Conservation (phyloP, 2,329 filamentous ascomycete genomes). For the Sodiomyces alkalinus region DNA sequence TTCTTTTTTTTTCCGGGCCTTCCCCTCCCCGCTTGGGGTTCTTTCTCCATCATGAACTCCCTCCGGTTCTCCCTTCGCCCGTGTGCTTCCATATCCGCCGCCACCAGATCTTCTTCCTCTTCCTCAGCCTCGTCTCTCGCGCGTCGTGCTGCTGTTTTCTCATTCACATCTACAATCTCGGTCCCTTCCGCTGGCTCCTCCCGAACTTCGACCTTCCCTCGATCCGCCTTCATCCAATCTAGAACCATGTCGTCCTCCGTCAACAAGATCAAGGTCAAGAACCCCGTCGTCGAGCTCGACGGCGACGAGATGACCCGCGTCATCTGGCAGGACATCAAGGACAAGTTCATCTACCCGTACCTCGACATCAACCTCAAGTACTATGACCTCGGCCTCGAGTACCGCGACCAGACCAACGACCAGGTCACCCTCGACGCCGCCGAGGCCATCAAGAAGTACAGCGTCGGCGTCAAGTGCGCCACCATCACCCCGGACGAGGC, state of each 20-base stretch:
- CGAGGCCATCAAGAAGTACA: constrained; percentile 98
- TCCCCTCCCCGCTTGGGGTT: neutral
- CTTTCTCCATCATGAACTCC: constrained; percentile 1
- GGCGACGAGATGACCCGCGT: constrained; percentile 95
- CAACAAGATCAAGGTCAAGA: constrained; percentile 98
- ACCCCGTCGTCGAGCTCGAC: constrained; percentile 94
- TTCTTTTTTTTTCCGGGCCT: too few relatives aligned
- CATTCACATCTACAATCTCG: constrained; percentile 3
- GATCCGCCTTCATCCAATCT: constrained; percentile 7
- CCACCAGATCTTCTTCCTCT: constrained; percentile 1
- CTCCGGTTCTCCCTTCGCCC: constrained; percentile 1
- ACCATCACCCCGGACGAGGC: constrained; percentile 98
- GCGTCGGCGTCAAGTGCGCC: constrained; percentile 96
- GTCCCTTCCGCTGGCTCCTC: constrained; percentile 6
- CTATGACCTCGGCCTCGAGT: constrained; percentile 85
- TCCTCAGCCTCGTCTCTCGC: constrained; percentile 1
- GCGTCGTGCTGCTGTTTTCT: constrained; percentile 6
- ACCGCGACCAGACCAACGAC: constrained; percentile 92
- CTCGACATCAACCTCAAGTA: constrained; percentile 97
- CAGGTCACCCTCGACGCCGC: constrained; percentile 91
- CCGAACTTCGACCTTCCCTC: constrained; percentile 1
- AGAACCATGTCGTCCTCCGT: constrained; percentile 38
- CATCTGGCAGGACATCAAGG: constrained; percentile 98
- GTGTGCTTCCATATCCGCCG: constrained; percentile 4
- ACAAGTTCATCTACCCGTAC: constrained; percentile 94